phyloP scores from a whole-genome alignment of 805 yeast genomes.

The Metschnikowia drakensbergensis region DNA sequence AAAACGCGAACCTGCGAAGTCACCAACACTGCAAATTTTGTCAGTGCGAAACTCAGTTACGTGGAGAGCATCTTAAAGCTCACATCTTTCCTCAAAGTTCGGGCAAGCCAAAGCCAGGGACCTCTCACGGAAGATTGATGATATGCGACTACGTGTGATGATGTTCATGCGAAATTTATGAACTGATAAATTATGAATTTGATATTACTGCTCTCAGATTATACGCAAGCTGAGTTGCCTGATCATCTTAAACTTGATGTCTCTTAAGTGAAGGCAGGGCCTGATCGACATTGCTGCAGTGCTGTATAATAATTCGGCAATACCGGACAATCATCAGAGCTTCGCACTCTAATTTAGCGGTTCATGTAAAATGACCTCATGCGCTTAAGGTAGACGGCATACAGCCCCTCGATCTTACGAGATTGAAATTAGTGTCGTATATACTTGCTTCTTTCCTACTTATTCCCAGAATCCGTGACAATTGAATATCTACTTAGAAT shows the following conservation, averaged over 20 bases:
- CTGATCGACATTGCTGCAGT: background rate
- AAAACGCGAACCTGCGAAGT: background rate
- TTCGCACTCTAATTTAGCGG: background rate
- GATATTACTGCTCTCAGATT: no score
- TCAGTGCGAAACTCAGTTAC: no score
- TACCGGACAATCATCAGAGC: background rate
- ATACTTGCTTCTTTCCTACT: background rate
- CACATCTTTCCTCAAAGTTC: no score
- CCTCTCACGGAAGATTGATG: no score
- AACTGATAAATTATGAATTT: no score
- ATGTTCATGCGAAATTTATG: no score
- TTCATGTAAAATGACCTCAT: background rate
- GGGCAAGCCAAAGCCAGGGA: no score
- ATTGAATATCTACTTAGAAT: background rate
- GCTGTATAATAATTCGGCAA: background rate
- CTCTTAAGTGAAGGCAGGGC: background rate
- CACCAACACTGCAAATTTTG: no score
- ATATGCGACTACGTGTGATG: no score
- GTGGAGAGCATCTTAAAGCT: no score
- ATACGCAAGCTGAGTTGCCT: no score
- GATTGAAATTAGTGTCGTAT: background rate
- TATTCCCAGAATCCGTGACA: background rate
- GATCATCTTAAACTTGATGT: background rate
- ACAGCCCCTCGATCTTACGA: background rate
- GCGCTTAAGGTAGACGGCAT: background rate